These are phyloP conservation scores for Pseudogymnoascus sp. DNA, from an alignment of 2,329 filamentous ascomycete genomes.

Conservation along the genomic window DNA sequence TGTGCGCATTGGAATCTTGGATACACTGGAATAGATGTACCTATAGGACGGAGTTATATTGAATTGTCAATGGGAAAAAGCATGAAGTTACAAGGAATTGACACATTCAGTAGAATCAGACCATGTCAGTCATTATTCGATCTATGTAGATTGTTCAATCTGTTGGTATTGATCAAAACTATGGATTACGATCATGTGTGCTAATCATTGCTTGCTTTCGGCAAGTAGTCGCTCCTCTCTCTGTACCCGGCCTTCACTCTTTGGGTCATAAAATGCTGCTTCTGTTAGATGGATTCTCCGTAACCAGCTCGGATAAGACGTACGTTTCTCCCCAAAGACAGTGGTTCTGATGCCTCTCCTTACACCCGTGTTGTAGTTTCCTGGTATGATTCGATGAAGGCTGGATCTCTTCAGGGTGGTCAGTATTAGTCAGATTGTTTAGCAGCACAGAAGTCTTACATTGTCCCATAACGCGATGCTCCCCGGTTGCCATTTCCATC, in stretches of 20 bases:
- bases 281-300: background rate
- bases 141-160: background rate
- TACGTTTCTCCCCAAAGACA: slow-evolving; percentile 24
- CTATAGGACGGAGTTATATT: background rate
- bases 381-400: slow-evolving; percentile 21
- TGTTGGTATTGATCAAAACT: background rate
- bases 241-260: slow-evolving; percentile 19
- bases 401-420: slow-evolving; percentile 16
- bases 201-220: background rate
- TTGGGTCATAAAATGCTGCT: slow-evolving; percentile 21
- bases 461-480: slow-evolving; percentile 25
- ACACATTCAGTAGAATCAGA: background rate
- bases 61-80: background rate
- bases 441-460: background rate
- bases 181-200: background rate
- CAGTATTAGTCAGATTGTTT: background rate
- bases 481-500: slow-evolving; percentile 24
- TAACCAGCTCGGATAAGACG: slow-evolving; percentile 7
- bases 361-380: slow-evolving; percentile 16
- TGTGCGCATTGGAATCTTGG: background rate
- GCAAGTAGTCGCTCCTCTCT: slow-evolving; percentile 15
- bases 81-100: too few relatives aligned
- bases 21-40: background rate
- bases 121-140: background rate
- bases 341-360: slow-evolving; percentile 21